These are phyloP conservation scores for Chenopodium suecicum DNA, from an alignment of 148 eudicot species.

Conservation along the genomic window DNA sequence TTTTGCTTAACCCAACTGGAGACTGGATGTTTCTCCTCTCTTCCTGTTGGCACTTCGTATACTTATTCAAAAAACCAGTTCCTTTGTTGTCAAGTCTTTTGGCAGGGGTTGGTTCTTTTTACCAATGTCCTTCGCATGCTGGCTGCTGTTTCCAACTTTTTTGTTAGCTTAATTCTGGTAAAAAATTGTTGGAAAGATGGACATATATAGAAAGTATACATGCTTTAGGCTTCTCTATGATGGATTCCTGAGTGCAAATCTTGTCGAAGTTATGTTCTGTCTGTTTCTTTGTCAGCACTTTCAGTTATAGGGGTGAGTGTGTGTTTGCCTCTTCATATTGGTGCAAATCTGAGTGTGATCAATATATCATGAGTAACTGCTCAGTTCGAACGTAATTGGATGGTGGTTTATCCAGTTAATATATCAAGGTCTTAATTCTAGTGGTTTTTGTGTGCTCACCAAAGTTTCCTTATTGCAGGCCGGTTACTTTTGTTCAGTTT, in stretches of 20 bases:
- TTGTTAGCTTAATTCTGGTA: background rate
- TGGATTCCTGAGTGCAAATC: background rate
- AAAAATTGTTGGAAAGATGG: background rate
- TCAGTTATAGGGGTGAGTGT: background rate
- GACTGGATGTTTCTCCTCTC: too few relatives aligned
- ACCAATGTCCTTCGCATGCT: too few relatives aligned
- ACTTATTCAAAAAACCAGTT: too few relatives aligned
- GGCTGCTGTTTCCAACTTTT: too few relatives aligned
- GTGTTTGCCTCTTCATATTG: background rate
- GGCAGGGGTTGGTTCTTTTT: too few relatives aligned
- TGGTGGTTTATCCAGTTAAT: background rate
- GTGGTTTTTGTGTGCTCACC: constrained; percentile 9
- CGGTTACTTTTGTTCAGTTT: constrained; percentile 95
- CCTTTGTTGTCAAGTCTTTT: too few relatives aligned
- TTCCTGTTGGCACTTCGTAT: too few relatives aligned
- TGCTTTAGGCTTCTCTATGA: constrained; percentile 1
- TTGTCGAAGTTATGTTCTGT: constrained; percentile 3
- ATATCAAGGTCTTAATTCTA: constrained; percentile 6
- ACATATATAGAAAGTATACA: background rate
- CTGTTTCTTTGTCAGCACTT: background rate
- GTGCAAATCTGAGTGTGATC: background rate
- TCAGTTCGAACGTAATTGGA: background rate
- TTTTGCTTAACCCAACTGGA: too few relatives aligned
- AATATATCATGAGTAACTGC: background rate
- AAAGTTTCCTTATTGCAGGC: constrained; percentile 58